Conservation (phyloP, 2,329 filamentous ascomycete species). For the Pestalotiopsis fici region DNA sequence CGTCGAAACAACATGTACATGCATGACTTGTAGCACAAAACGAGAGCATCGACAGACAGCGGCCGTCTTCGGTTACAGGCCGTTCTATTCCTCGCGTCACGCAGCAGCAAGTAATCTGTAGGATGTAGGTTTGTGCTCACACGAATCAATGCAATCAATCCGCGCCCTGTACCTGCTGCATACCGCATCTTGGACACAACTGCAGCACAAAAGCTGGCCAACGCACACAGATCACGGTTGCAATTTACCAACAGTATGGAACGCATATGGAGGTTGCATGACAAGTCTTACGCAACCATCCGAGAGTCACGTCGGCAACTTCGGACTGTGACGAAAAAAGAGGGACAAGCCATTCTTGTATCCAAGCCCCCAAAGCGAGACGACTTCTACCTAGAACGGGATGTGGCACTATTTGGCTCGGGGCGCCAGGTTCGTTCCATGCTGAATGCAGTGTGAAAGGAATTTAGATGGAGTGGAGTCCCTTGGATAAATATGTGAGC, state of each 20-base stretch:
- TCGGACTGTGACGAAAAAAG: not conserved
- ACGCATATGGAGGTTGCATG: not conserved
- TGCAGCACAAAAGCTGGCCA: not conserved
- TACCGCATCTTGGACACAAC: not conserved
- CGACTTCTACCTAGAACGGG: not conserved
- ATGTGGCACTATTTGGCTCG: not conserved
- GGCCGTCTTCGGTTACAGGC: not conserved
- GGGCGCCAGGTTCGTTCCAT: not conserved
- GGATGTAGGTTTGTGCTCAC: not conserved
- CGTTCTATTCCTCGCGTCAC: not conserved
- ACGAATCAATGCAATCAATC: not conserved
- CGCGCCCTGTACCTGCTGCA: not conserved
- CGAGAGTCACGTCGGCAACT: not conserved
- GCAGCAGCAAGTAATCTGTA: not conserved
- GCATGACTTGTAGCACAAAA: not conserved
- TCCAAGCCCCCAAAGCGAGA: not conserved
- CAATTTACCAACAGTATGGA: not conserved
- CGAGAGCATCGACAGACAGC: not conserved
- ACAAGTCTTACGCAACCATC: not conserved
- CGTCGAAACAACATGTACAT: not conserved
- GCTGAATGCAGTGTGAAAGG: slow-evolving; percentile 7
- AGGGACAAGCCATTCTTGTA: not conserved
- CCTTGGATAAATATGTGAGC: not conserved
- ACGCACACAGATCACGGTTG: not conserved
- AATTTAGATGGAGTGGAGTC: slow-evolving; percentile 2